Percentiles rank a stretch among this genome's conserved stretches.
Conservation (phyloP, 2,329 filamentous ascomycete species). For the Pseudogymnoascus sp. region DNA sequence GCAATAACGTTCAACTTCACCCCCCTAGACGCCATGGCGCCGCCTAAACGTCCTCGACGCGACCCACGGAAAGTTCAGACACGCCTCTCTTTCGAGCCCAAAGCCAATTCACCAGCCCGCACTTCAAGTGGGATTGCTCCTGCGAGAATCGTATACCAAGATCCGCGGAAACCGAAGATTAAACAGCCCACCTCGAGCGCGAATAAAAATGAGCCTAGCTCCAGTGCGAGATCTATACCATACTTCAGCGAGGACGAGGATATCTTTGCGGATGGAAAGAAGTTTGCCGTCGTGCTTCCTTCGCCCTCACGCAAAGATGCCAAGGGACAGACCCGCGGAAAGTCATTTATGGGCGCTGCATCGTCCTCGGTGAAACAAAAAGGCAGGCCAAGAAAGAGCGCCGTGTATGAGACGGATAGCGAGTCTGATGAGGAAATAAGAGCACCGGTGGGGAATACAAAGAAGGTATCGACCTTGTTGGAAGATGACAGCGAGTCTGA, state of each 20-base stretch:
- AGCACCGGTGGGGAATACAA: neutral
- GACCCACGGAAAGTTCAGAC: slow-evolving; percentile 3
- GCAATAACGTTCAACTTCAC: neutral
- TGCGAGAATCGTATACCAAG: slow-evolving; percentile 3
- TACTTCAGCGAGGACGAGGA: neutral
- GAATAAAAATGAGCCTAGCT: neutral
- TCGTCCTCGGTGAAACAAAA: neutral
- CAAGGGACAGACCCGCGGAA: neutral
- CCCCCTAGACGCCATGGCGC: neutral
- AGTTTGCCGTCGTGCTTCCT: neutral
- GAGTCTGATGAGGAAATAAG: neutral
- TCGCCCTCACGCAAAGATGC: neutral
- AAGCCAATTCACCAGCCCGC: neutral
- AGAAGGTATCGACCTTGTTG: neutral
- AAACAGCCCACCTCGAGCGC: neutral
- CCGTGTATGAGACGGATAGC: neutral
- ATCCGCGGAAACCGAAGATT: neutral
- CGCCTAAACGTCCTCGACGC: neutral
- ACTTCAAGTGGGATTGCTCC: neutral
- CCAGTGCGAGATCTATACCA: neutral
- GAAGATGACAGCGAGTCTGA: neutral
- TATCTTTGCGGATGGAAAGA: neutral
- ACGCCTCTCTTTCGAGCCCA: neutral
- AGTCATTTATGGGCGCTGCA: neutral
- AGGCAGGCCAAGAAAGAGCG: neutral